Percentiles rank a stretch among this genome's conserved stretches.
Evolutionary conservation across 345 rosid species (phyloP).

Genomic region (Lagerstroemia speciosa): DNA sequence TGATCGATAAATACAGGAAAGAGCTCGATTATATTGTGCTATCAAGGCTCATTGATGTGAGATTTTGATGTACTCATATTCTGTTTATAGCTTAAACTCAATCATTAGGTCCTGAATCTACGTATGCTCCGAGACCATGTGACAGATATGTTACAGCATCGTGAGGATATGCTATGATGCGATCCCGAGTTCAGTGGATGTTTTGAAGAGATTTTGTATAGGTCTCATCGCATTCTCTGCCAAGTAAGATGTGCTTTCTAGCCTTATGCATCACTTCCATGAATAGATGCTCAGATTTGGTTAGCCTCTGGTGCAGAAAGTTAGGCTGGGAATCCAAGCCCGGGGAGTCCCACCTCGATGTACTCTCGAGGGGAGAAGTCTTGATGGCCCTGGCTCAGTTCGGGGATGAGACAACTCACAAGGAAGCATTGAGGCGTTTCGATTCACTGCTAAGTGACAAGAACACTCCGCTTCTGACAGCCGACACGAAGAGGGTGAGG

Average conservation of each 20-base stretch:
- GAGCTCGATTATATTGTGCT: slow-evolving; percentile 20
- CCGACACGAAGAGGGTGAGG: slow-evolving; percentile 28
- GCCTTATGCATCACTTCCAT: background rate
- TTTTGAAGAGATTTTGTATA: slow-evolving; percentile 19
- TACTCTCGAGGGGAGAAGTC: slow-evolving; percentile 27
- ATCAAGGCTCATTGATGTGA: slow-evolving; percentile 25
- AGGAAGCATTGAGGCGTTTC: slow-evolving; percentile 25
- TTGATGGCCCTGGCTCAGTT: slow-evolving; percentile 21
- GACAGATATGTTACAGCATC: slow-evolving; percentile 22
- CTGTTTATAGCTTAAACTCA: background rate
- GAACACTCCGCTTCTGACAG: slow-evolving; percentile 21
- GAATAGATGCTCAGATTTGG: background rate
- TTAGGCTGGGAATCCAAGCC: slow-evolving; percentile 27
- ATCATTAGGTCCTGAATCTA: background rate
- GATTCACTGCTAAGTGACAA: slow-evolving; percentile 18
- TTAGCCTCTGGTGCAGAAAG: slow-evolving; percentile 14
- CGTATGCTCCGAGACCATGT: background rate
- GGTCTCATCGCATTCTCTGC: slow-evolving; percentile 22
- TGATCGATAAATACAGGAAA: slow-evolving; percentile 22
- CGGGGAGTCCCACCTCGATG: slow-evolving; percentile 27
- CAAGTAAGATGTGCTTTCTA: slow-evolving; percentile 15
- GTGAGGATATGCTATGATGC: slow-evolving; percentile 21
- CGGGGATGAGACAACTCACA: slow-evolving; percentile 19
- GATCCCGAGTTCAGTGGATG: slow-evolving; percentile 20
- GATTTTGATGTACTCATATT: background rate